A percentile compares a stretch with the other conserved stretches of the same genome.
Conservation (phyloP, 1,284 basidiomycete species). For the Acaromyces ingoldii region DNA sequence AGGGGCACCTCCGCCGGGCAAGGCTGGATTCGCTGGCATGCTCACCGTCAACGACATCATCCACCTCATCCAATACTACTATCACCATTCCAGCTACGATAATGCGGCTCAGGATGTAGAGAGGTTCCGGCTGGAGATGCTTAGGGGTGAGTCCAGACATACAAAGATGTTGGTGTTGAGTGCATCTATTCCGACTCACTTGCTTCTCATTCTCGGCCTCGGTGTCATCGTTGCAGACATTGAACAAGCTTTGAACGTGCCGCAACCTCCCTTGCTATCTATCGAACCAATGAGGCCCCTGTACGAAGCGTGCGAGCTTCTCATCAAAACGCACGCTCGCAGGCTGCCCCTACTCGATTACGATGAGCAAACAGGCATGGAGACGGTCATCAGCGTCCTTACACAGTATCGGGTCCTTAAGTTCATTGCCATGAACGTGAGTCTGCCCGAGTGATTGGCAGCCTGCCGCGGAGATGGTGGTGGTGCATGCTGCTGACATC, state of each 20-base stretch:
- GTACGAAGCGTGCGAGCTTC: conserved; percentile 80
- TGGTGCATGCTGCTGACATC: not conserved
- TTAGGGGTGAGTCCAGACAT: conserved; percentile 6
- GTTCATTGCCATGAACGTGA: conserved; percentile 94
- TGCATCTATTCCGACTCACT: too few species aligned
- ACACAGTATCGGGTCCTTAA: conserved; percentile 98
- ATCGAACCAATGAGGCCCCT: conserved; percentile 81
- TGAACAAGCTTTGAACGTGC: conserved; percentile 85
- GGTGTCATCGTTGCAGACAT: conserved; percentile 63
- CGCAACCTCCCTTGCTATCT: conserved; percentile 79
- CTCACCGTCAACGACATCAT: conserved; percentile 51
- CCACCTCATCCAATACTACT: conserved; percentile 49
- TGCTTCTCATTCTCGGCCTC: too few species aligned
- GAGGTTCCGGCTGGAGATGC: conserved; percentile 73
- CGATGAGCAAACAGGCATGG: conserved; percentile 87
- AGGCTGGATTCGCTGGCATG: conserved; percentile 49
- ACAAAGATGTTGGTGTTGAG: not conserved
- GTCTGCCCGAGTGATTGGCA: conserved; percentile 36
- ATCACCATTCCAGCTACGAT: conserved; percentile 61
- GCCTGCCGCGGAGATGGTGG: not conserved
- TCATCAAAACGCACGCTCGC: conserved; percentile 93
- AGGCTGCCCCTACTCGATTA: conserved; percentile 87
- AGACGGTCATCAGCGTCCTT: conserved; percentile 90
- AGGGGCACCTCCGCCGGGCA: not conserved
- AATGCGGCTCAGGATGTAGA: conserved; percentile 86